Base-by-base conservation (phyloP, 176 grass and related monocot genomes). In the Carex parvula region DNA sequence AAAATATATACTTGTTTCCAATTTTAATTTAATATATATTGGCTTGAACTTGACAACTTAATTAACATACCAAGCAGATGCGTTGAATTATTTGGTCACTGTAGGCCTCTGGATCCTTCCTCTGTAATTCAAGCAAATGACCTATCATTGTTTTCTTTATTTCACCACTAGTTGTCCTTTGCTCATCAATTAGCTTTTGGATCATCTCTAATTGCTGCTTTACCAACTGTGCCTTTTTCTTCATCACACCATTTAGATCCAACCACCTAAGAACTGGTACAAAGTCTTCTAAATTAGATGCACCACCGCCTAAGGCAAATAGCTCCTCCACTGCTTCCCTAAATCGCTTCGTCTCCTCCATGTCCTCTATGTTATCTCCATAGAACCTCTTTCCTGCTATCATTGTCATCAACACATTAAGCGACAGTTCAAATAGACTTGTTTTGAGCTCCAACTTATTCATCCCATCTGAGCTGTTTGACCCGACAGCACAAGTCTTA, bases 341-440 rank as follows among this genome's bases (percentile, higher is more conserved):
- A 20, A 87, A 81, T 0, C 13, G 8, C 74, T 8, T 39, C 10
- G 21, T 35, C 78, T 81, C 22, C 17, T 50, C 63, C 5, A 21
- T n/a, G 57, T 82, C 79, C 26, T 44, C 29, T 21, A 32, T 18
- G 44, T 72, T 56, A 52, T 32, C 62, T 48, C 26, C 76, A 46
- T 73, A 73, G 69, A 73, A 64, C 30, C 79, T 33, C 33, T 41
- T 42, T 1, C 76, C 62, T 1, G 61, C 63, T 13, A 72, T 68
- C 85, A 87, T 60, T 52, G 44, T 61, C 79, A 37, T 16, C 52
- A 87, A 60, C 65, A 83, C 41, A 55, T 64, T 64, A 24, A 62
- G 30, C 6, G 55, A 6, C 20, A 87, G 18, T 24, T 83, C 21
- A 26, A 74, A 87, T 11, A 87, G 7, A 48, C 20, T 83, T 24